phyloP scores from a whole-genome alignment of 495 filamentous ascomycete genomes.

The Lasiosphaeria ovina region DNA sequence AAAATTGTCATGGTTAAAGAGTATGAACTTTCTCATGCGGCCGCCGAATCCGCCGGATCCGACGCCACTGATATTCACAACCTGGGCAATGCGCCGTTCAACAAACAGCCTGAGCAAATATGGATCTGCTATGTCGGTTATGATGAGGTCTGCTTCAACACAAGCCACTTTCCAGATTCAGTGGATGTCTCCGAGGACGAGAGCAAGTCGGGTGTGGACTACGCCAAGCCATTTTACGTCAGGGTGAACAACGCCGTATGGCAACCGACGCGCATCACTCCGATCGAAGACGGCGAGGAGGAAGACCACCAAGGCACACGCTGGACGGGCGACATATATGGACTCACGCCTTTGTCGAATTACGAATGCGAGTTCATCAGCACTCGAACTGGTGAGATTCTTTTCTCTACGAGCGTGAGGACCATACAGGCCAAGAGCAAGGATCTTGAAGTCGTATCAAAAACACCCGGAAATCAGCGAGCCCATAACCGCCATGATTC shows the following conservation, averaged over 20 bases:
- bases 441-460: conserved; percentile 52
- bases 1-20: conserved; percentile 93
- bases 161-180: conserved; percentile 59
- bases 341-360: conserved; percentile 78
- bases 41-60: conserved; percentile 68
- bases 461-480: conserved; percentile 49
- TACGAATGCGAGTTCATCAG: conserved; percentile 85
- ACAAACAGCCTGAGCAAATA: conserved; percentile 68
- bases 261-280: conserved; percentile 73
- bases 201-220: conserved; percentile 51
- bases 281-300: conserved; percentile 55
- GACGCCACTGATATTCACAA: conserved; percentile 76
- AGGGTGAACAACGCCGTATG: conserved; percentile 85
- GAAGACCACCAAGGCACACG: conserved; percentile 41
- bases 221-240: conserved; percentile 76
- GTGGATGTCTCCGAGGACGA: conserved; percentile 19
- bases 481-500: conserved; percentile 70
- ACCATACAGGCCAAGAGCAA: conserved; percentile 69
- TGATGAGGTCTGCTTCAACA: conserved; percentile 79
- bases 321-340: conserved; percentile 85
- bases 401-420: conserved; percentile 77
- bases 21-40: conserved; percentile 79
- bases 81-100: conserved; percentile 74
- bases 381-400: conserved; percentile 65
- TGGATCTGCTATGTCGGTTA: conserved; percentile 85